A percentile compares a stretch with the other conserved stretches of the same genome.
Conservation (phyloP, 139 green algal genomes). For the Pedinophyceae sp. region DNA sequence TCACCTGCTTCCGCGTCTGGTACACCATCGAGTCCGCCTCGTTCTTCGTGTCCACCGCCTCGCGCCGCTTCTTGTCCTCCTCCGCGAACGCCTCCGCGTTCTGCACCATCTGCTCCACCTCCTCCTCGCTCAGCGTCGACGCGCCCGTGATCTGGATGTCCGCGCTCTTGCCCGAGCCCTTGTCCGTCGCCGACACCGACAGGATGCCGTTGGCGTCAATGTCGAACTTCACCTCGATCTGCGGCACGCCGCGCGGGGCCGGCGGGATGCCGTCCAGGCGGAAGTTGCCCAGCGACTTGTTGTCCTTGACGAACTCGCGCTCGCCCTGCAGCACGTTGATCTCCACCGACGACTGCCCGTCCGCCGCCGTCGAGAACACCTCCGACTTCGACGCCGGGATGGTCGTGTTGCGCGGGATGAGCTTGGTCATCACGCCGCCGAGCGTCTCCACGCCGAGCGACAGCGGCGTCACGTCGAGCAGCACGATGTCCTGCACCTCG, state of each 20-base stretch:
- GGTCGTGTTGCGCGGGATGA: conserved; percentile 96
- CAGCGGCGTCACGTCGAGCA: conserved; percentile 93
- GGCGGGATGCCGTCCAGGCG: conserved; percentile 90
- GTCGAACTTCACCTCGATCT: conserved; percentile 98
- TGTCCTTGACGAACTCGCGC: conserved; percentile 66
- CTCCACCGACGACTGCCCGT: conserved; percentile 89
- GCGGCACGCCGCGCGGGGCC: conserved; percentile 81
- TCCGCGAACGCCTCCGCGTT: conserved; percentile 80
- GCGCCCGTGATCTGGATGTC: conserved; percentile 96
- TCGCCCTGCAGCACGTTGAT: conserved; percentile 87
- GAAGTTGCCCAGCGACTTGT: conserved; percentile 94
- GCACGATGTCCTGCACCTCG: conserved; percentile 88
- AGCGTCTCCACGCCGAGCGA: conserved; percentile 93
- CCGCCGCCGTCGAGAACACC: conserved; percentile 90
- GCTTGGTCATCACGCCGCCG: conserved; percentile 90
- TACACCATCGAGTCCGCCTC: conserved; percentile 77
- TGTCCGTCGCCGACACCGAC: conserved; percentile 81
- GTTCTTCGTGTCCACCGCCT: conserved; percentile 92
- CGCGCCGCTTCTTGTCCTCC: conserved; percentile 84
- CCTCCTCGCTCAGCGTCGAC: conserved; percentile 49
- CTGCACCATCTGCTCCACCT: conserved; percentile 92
- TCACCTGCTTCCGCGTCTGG: conserved; percentile 95
- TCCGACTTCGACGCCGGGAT: conserved; percentile 91
- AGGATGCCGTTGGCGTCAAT: conserved; percentile 99
- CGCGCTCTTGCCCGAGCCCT: conserved; percentile 88